phyloP scores from a whole-genome alignment of 208 protist genomes.

The Vickermania spadyakhi region DNA sequence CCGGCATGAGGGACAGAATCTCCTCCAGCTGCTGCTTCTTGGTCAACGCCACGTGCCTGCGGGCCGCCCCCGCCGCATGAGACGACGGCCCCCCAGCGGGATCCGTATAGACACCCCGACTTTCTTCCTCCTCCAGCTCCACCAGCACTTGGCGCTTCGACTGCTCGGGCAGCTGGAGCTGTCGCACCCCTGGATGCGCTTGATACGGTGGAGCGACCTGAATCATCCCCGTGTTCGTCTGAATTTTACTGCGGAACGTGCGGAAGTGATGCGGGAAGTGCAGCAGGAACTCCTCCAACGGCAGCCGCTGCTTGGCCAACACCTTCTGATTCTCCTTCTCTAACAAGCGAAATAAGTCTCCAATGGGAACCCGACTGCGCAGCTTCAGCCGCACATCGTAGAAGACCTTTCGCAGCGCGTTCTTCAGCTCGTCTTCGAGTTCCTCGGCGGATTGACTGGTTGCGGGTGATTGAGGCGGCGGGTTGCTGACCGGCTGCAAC shows the following conservation, averaged over 20 bases:
- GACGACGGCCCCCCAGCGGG: neutral
- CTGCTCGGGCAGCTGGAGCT: conserved; percentile 8
- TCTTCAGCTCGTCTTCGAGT: neutral
- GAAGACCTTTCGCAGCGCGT: conserved; percentile 8
- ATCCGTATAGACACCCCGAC: neutral
- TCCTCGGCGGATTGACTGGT: neutral
- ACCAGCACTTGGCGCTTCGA: neutral
- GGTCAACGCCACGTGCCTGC: neutral
- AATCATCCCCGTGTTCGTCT: neutral
- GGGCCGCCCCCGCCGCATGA: neutral
- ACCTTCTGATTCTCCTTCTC: conserved; percentile 19
- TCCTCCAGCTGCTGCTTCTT: neutral
- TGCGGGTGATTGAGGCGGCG: neutral
- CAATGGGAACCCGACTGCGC: conserved; percentile 19
- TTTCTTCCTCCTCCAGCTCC: conserved; percentile 2
- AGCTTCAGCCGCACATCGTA: conserved; percentile 18
- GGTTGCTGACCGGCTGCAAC: too few relatives aligned
- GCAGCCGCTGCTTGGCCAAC: conserved; percentile 25
- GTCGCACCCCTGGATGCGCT: conserved; percentile 8
- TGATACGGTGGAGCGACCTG: neutral
- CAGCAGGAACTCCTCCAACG: conserved; percentile 48
- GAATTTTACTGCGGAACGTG: conserved; percentile 9
- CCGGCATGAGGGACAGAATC: conserved; percentile 23
- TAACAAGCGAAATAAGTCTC: conserved; percentile 30
- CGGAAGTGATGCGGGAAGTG: conserved; percentile 42